Base-by-base conservation (phyloP, 495 filamentous ascomycete genomes). In the Peziza echinospora region DNA sequence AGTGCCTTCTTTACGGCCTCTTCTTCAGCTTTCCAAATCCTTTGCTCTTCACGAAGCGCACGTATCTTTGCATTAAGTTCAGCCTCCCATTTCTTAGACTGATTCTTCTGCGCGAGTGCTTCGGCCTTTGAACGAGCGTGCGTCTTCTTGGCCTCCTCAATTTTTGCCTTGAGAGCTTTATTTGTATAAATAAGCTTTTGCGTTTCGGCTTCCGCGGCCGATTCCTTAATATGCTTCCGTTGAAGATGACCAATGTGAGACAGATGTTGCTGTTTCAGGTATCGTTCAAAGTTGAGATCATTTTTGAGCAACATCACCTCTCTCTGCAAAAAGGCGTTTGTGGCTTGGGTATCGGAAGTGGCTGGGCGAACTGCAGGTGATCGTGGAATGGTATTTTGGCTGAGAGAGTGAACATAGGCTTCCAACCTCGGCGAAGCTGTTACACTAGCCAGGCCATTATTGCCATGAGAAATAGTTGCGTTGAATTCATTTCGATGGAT, bases 241-340 rank as follows among this genome's bases (percentile, higher is more conserved):
- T 76, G 72, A 16, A 83, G 60, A 51, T 76, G 77, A 4, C 79
- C 78, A 55, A 84, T 82, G 51, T 82, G 78, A 3, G 71, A 68
- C 46, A 81, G 67, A 58, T 84, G 77, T 53, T 84, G 79, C 47
- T 78, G 71, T 53, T 81, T 82, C 46, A 82, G 67, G 55, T 80
- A 84, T 19, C 77, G 65, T 58, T 84, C 80, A 47, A 81, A 83
- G 51, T 79, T 79, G 28, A 84, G 68, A 54, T 84, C 78, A 47
- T 82, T 84, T 28, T 71, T 69, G 7, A 84, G 59, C 11, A 82
- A 63, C 45, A 78, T 67, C 45, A 76, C 67, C 55, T 82, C 71
- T 45, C 75, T 69, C 47, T 81, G 69, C 0, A 83, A 63, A 48
- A 70, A 69, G 19, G 71, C 66, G 40, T 75, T 62, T 44, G 71